Percentiles rank a stretch among this genome's conserved stretches.
Evolutionary conservation across 2,329 filamentous ascomycete species (phyloP).

Genomic region (Claviceps citrina): DNA sequence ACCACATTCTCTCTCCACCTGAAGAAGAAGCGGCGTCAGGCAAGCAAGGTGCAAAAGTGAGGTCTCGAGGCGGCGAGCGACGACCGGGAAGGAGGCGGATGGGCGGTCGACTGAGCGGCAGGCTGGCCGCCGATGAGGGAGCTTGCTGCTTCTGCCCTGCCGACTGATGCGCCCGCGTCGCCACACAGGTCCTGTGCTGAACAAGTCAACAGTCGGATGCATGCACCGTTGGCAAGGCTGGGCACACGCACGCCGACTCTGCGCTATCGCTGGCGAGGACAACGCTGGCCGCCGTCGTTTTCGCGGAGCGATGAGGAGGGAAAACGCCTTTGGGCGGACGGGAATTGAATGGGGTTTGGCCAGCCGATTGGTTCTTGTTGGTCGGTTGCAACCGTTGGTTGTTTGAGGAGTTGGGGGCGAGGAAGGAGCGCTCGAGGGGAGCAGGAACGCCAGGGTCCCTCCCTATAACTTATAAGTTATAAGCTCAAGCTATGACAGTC

Average conservation of each 20-base stretch:
- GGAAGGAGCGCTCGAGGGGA: constrained; percentile 1
- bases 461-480: no score
- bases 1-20: no score
- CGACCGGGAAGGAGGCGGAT: background rate
- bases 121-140: background rate
- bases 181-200: no score
- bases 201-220: no score
- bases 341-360: constrained; percentile 2
- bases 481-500: no score
- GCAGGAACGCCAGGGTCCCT: no score
- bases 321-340: background rate
- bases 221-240: background rate
- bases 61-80: no score
- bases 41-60: background rate
- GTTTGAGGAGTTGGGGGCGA: background rate
- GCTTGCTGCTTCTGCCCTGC: no score
- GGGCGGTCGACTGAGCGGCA: background rate
- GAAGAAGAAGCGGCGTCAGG: background rate
- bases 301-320: background rate
- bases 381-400: background rate
- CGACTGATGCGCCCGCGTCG: no score
- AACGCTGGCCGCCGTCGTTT: background rate
- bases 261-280: no score
- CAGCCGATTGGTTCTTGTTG: background rate
- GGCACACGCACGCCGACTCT: no score